Evolutionary conservation across 345 rosid species (phyloP), one percentile per base, ranked within the genome.

Genomic region (Tarenaya hassleriana): DNA sequence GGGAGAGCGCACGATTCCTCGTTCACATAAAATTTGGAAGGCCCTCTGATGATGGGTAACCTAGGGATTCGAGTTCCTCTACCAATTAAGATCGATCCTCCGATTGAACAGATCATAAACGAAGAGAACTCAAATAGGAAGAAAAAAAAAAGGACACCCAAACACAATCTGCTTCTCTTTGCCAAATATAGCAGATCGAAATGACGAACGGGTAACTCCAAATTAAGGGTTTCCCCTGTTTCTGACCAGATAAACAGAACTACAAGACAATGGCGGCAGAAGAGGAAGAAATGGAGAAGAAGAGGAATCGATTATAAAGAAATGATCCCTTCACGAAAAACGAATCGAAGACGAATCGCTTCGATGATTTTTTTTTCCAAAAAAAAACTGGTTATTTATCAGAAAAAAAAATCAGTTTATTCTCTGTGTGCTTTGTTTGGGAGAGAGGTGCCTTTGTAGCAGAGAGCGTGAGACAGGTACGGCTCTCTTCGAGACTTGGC

Each of bases 71-170:
- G 14, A 55, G 46, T 7, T 49, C 53, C 17, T 67, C 19, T 53
- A 11, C 40, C 29, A 24, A 55, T 60, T 21, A 47, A 20, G 54
- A 60, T 63, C 39, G 60, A 56, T 63, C 64, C 39, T 42, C 10
- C 35, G 9, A 27, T 64, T 16, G 70, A 68, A 61, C 70, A 52
- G 60, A 67, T 67, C 73, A 72, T 67, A 55, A 68, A 64, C 63
- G 19, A 0, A 45, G 57, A 32, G 49, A 61, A 72, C 38, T 40
- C 45, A 4, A 50, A 44, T 24, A 7, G 6, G 49, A 53, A 7
- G 1, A 1, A 14, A 2, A 31, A 29, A 34, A 21, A 11, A 19
- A 10, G 0, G 0, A 4, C 10, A 47, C 38, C 11, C 10, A 35
- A 44, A 50, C 44, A 34, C 53, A n/a, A 51, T 27, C 57, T 56